phyloP scores from a whole-genome alignment of 1,284 basidiomycete genomes.

The Ganoderma meredithae region DNA sequence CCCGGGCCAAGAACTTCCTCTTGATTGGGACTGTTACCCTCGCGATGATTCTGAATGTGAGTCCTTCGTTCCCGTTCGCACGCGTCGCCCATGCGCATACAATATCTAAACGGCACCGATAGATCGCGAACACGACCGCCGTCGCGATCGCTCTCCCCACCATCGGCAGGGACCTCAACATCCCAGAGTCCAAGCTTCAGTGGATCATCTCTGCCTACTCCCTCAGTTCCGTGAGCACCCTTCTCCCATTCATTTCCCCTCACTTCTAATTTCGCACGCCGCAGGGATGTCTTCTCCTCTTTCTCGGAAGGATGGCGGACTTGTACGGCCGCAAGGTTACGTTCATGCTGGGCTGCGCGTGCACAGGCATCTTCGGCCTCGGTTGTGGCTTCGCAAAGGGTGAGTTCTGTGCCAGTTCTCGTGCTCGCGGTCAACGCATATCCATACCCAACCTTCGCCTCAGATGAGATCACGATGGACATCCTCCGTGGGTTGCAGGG shows the following conservation, averaged over 20 bases:
- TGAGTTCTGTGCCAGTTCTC: slow-evolving; percentile 37
- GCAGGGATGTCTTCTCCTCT: slow-evolving; percentile 65
- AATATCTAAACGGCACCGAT: not conserved
- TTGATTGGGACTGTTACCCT: slow-evolving; percentile 42
- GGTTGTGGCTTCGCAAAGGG: slow-evolving; percentile 53
- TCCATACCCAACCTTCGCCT: not conserved
- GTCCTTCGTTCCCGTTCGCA: slow-evolving; percentile 17
- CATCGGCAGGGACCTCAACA: slow-evolving; percentile 56
- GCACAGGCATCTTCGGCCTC: slow-evolving; percentile 47
- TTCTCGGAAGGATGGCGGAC: slow-evolving; percentile 67
- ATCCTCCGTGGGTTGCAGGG: slow-evolving; percentile 78
- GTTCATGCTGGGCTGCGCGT: slow-evolving; percentile 55
- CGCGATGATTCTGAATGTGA: slow-evolving; percentile 45
- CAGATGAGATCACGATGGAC: slow-evolving; percentile 63
- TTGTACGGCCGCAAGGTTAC: slow-evolving; percentile 61
- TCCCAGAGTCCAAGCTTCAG: slow-evolving; percentile 54
- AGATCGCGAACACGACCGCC: slow-evolving; percentile 45
- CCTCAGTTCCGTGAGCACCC: slow-evolving; percentile 48
- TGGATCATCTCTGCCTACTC: slow-evolving; percentile 69
- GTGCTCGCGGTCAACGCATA: too few relatives aligned
- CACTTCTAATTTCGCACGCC: not conserved
- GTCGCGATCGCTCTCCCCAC: slow-evolving; percentile 59
- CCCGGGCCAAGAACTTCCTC: slow-evolving; percentile 27
- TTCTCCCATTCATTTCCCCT: slow-evolving; percentile 4
- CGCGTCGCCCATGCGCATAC: not conserved